Evolutionary conservation across 1,284 basidiomycete genomes (phyloP).

Genomic region (Inonotus hispidus): DNA sequence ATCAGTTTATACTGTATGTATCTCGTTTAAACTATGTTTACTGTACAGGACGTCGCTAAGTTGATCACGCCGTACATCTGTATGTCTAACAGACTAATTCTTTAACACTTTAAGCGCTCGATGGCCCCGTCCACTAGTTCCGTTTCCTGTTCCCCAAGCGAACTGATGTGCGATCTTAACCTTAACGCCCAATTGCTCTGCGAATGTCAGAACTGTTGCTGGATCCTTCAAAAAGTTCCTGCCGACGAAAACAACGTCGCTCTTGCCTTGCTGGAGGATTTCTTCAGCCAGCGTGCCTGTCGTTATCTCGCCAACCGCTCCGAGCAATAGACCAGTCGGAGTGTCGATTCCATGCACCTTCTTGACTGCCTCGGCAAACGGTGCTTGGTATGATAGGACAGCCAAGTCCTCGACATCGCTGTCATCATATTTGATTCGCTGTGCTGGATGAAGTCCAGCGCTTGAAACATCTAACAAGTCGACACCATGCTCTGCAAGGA

Average conservation of each 20-base stretch:
- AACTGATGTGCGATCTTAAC: slow-evolving; percentile 18
- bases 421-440: slow-evolving; percentile 34
- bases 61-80: too few relatives aligned
- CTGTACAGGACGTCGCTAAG: too few relatives aligned
- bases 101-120: not conserved
- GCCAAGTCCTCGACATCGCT: not conserved
- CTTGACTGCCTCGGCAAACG: slow-evolving; percentile 40
- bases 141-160: slow-evolving; percentile 31
- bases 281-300: slow-evolving; percentile 39
- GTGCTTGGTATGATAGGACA: slow-evolving; percentile 23
- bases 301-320: slow-evolving; percentile 46
- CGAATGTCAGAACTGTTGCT: slow-evolving; percentile 34
- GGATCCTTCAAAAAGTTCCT: slow-evolving; percentile 54
- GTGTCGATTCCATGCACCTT: slow-evolving; percentile 24
- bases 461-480: slow-evolving; percentile 56
- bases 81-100: too few relatives aligned
- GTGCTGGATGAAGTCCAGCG: slow-evolving; percentile 42
- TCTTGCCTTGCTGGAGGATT: slow-evolving; percentile 33
- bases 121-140: slow-evolving; percentile 24
- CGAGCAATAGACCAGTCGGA: slow-evolving; percentile 33
- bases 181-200: slow-evolving; percentile 26
- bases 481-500: slow-evolving; percentile 46
- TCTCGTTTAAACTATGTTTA: too few relatives aligned
- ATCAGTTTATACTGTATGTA: too few relatives aligned
- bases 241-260: slow-evolving; percentile 43